Evolutionary conservation across 2,329 filamentous ascomycete species (phyloP).

Genomic region (Torrubiella hemipterigena): DNA sequence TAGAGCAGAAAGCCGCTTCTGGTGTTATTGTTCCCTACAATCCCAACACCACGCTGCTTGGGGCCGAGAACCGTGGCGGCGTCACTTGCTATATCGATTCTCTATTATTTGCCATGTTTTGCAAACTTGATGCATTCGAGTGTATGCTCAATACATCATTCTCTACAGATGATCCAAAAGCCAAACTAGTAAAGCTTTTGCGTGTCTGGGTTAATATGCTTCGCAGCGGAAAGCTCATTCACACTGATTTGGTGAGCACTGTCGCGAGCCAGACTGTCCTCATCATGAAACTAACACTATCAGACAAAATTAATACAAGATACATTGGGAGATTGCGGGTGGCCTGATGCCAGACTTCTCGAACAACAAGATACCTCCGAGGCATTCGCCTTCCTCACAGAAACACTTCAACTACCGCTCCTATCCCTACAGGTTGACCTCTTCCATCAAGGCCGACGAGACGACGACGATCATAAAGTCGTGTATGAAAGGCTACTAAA

Average conservation of each 20-base stretch:
- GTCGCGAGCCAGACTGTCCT: neutral
- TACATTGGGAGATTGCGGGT: constrained; percentile 72
- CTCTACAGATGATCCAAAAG: constrained; percentile 51
- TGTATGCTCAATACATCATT: constrained; percentile 78
- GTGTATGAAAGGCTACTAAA: constrained; percentile 86
- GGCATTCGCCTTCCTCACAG: constrained; percentile 89
- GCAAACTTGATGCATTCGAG: constrained; percentile 79
- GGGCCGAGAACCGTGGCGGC: constrained; percentile 72
- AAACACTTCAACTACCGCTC: constrained; percentile 74
- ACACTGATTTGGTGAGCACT: constrained; percentile 61
- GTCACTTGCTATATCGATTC: constrained; percentile 95
- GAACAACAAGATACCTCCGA: constrained; percentile 93
- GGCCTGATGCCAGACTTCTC: constrained; percentile 65
- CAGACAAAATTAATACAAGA: constrained; percentile 77
- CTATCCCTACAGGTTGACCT: constrained; percentile 89
- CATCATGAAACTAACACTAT: constrained; percentile 13
- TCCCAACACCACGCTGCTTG: constrained; percentile 59
- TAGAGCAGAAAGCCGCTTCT: constrained; percentile 71
- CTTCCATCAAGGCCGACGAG: constrained; percentile 80
- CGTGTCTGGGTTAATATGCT: constrained; percentile 91
- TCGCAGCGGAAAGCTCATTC: constrained; percentile 73
- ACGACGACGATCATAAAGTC: constrained; percentile 84
- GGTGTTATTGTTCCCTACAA: constrained; percentile 69
- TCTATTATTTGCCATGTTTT: constrained; percentile 91
- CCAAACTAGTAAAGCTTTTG: constrained; percentile 64